Evolutionary conservation across 805 yeast species (phyloP), one percentile per base, ranked within the genome.

Genomic region (Myxozyma nipponensis): DNA sequence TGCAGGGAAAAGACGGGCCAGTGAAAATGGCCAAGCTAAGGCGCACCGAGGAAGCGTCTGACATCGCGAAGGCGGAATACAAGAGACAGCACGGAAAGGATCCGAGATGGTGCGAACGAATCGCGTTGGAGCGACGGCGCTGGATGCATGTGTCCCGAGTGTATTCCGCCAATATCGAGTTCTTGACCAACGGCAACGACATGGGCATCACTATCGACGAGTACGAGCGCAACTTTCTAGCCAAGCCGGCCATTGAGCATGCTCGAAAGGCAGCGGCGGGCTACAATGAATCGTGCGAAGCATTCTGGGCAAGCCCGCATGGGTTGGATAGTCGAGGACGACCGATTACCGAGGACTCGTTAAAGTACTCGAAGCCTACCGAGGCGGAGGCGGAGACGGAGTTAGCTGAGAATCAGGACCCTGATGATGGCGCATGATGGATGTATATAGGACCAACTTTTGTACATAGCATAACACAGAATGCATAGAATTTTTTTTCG

Each of bases 11-110:
- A 24, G 17, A 36, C 22, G n/a, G n/a, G n/a, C 22, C 24, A 19
- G 22, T 24, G 13, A 21, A 24, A 15, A 15, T 17, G 28, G 34
- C 22, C 7, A 24, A n/a, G 21, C 24, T n/a, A 24, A 30, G 25
- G 45, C 45, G 17, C 22, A 42, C 36, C 18, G 37, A 18, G 36
- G 45, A 13, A 32, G 36, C 17, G 15, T 24, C 19, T n/a, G 38
- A 18, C 37, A 17, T 13, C 23, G 28, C 34, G 7, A n/a, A 6
- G 15, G 9, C 15, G 22, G 38, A 37, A 30, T 42, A 23, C 22
- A 24, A 17, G 22, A 24, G 7, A 23, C 25, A 39, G 22, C 17
- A 24, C 15, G 25, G 32, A 19, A 22, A 25, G 18, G 17, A 15
- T 15, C 41, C 39, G 19, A 15, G 23, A 21, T 41, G 24, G 15